Conservation (phyloP, 306 rosid species). For the Trifolium dubium region DNA sequence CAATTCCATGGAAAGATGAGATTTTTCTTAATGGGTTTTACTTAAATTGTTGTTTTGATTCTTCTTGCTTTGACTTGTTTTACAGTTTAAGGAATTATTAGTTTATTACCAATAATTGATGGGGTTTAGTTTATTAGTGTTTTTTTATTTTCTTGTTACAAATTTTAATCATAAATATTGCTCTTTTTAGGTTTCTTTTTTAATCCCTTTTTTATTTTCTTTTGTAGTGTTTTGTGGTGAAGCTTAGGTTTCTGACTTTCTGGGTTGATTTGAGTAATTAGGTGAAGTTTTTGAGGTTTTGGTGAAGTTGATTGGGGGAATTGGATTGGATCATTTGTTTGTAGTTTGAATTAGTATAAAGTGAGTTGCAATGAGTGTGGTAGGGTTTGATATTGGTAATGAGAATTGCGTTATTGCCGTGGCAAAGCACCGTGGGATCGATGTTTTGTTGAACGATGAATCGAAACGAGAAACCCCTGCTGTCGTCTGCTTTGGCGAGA, state of each 20-base stretch:
- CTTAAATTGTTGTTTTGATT: neutral
- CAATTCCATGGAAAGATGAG: neutral
- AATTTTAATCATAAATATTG: neutral
- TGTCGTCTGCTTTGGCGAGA: slow-evolving; percentile 83
- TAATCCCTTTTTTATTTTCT: neutral
- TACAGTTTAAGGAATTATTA: neutral
- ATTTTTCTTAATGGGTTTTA: slow-evolving; percentile 31
- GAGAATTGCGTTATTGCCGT: slow-evolving; percentile 94
- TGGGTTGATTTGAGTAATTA: slow-evolving; percentile 24
- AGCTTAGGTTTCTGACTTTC: slow-evolving; percentile 45
- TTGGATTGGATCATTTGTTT: slow-evolving; percentile 32
- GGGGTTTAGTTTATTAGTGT: neutral
- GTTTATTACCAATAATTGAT: neutral
- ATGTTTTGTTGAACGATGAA: slow-evolving; percentile 86
- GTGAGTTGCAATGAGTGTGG: slow-evolving; percentile 71
- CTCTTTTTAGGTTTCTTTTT: neutral
- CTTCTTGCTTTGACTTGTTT: slow-evolving; percentile 11
- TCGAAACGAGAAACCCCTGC: slow-evolving; percentile 93
- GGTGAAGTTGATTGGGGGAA: slow-evolving; percentile 35
- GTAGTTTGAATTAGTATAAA: slow-evolving; percentile 13
- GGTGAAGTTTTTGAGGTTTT: slow-evolving; percentile 18
- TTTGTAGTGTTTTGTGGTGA: slow-evolving; percentile 39
- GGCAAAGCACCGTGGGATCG: slow-evolving; percentile 89
- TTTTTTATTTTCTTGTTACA: neutral
- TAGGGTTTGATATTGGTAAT: slow-evolving; percentile 96